Conservation (phyloP, 1,284 basidiomycete genomes). For the Sporisorium scitamineum region DNA sequence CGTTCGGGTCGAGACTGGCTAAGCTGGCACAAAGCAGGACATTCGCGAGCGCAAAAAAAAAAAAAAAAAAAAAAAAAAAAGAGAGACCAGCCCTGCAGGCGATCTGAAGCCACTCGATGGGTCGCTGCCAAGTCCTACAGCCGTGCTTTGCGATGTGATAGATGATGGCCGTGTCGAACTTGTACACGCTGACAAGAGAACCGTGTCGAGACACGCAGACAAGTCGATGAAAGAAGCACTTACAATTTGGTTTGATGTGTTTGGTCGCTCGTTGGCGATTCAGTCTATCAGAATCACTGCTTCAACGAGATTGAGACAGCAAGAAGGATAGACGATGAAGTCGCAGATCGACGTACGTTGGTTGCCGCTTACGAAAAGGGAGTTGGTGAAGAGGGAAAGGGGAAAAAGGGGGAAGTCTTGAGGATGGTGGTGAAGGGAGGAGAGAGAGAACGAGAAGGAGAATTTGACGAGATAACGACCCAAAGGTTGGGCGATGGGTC, state of each 20-base stretch:
- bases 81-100: too few relatives aligned
- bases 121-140: neutral
- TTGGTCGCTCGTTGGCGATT: conserved; percentile 20
- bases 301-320: conserved; percentile 27
- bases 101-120: neutral
- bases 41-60: neutral
- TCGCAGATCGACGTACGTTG: conserved; percentile 24
- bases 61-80: too few relatives aligned
- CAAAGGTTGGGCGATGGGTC: neutral
- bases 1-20: neutral
- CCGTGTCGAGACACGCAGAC: neutral
- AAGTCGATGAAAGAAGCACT: neutral
- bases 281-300: conserved; percentile 29
- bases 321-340: conserved; percentile 17
- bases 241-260: conserved; percentile 15
- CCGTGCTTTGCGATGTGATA: neutral
- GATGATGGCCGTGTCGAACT: neutral
- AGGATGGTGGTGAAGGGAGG: conserved; percentile 35
- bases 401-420: conserved; percentile 21
- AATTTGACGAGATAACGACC: conserved; percentile 8
- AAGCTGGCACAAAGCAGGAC: neutral
- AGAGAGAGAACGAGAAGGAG: neutral
- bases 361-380: conserved; percentile 29
- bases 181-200: neutral
- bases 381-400: neutral